Percentiles rank a stretch among this genome's conserved stretches.
Conservation (phyloP, 2,329 filamentous ascomycete species). For the Podosphaera leucotricha region DNA sequence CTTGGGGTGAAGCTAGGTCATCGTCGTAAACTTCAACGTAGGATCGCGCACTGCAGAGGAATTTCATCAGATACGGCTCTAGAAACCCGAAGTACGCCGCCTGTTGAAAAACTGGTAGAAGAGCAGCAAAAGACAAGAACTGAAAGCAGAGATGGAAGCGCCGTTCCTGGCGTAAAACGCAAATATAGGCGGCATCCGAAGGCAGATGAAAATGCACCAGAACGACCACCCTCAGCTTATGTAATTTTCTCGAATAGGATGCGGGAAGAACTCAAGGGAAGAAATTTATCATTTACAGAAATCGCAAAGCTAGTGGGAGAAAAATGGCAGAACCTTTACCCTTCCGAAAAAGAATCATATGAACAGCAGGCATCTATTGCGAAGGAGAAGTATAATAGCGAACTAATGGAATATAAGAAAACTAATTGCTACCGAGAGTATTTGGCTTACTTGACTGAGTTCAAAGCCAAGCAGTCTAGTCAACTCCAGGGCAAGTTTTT, state of each 20-base stretch:
- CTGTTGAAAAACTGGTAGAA: conserved; percentile 34
- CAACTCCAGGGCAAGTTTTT: conserved; percentile 27
- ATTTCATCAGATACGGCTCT: conserved; percentile 19
- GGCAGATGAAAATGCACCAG: conserved; percentile 58
- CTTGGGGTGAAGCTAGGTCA: conserved; percentile 62
- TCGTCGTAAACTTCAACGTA: conserved; percentile 63
- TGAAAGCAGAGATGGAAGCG: conserved; percentile 22
- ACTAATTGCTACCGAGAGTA: conserved; percentile 46
- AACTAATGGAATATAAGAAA: conserved; percentile 55
- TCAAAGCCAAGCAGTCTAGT: conserved; percentile 47
- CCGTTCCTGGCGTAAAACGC: conserved; percentile 29
- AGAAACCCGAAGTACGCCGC: conserved; percentile 21
- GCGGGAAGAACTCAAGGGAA: conserved; percentile 52
- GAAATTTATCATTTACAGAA: conserved; percentile 58
- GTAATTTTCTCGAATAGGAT: conserved; percentile 72
- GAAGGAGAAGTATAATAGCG: conserved; percentile 56
- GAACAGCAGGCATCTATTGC: conserved; percentile 48
- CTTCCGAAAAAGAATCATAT: conserved; percentile 44
- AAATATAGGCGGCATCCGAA: conserved; percentile 63
- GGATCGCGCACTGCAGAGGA: conserved; percentile 52
- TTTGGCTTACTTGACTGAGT: conserved; percentile 48
- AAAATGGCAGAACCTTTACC: conserved; percentile 51
- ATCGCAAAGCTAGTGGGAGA: conserved; percentile 67
- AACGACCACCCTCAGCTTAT: conserved; percentile 60
- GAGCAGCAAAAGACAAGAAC: conserved; percentile 22